A percentile compares a stretch with the other conserved stretches of the same genome.
Conservation (phyloP, 2,329 filamentous ascomycete species). For the Cadophora luteo-olivacea region DNA sequence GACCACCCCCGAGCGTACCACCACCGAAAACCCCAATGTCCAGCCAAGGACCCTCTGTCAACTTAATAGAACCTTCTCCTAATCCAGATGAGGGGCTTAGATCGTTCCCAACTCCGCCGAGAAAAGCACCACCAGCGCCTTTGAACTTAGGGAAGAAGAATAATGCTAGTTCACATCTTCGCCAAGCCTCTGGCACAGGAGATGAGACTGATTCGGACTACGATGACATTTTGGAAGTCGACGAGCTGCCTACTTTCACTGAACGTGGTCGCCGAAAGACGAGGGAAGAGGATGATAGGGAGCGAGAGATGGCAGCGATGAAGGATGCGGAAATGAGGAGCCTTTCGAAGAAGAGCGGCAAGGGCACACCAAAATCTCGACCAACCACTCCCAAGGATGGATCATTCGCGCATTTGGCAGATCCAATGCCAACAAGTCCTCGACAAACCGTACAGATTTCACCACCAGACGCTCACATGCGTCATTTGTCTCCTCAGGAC, state of each 20-base stretch:
- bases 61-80: conserved; percentile 50
- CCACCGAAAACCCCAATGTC: conserved; percentile 39
- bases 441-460: conserved; percentile 44
- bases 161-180: conserved; percentile 50
- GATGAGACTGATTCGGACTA: conserved; percentile 81
- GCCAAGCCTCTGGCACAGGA: conserved; percentile 54
- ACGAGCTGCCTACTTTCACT: conserved; percentile 61
- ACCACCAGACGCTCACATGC: conserved; percentile 43
- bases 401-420: conserved; percentile 35
- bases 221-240: conserved; percentile 76
- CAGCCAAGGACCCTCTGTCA: conserved; percentile 41
- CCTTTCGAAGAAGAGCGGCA: conserved; percentile 74
- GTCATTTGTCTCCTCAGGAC: conserved; percentile 45
- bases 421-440: conserved; percentile 50
- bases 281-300: conserved; percentile 83
- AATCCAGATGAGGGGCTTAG: conserved; percentile 55
- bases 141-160: conserved; percentile 68
- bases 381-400: conserved; percentile 51
- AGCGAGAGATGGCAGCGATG: conserved; percentile 72
- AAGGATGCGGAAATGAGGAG: conserved; percentile 75
- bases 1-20: conserved; percentile 40
- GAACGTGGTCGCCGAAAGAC: conserved; percentile 81
- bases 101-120: conserved; percentile 64
- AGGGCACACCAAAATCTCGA: conserved; percentile 54
- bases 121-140: conserved; percentile 87